phyloP scores from a whole-genome alignment of 2,329 filamentous ascomycete species.

The Colletotrichum tofieldiae region DNA sequence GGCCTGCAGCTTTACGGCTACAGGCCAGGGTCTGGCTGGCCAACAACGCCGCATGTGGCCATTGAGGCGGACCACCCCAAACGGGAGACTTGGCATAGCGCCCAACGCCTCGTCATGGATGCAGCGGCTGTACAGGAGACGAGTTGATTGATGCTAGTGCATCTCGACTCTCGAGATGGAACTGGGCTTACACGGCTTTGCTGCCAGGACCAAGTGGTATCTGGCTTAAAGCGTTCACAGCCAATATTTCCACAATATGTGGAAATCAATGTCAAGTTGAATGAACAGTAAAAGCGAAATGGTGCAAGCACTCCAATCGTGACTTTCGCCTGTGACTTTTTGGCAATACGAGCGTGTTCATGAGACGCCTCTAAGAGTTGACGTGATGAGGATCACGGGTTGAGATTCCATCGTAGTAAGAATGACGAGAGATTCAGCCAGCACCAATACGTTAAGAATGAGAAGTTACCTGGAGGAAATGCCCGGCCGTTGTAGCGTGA shows the following conservation, averaged over 20 bases:
- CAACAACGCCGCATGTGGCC: slow-evolving; percentile 32
- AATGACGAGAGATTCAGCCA: not conserved
- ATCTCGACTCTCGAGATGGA: slow-evolving; percentile 33
- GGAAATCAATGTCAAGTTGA: slow-evolving; percentile 34
- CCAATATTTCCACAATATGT: slow-evolving; percentile 19
- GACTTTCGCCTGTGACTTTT: not conserved
- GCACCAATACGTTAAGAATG: not conserved
- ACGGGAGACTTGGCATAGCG: slow-evolving; percentile 18
- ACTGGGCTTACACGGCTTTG: slow-evolving; percentile 25
- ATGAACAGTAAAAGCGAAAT: slow-evolving; percentile 28
- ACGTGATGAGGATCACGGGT: not conserved
- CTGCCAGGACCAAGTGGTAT: slow-evolving; percentile 40
- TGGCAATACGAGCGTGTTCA: not conserved
- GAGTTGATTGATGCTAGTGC: slow-evolving; percentile 42
- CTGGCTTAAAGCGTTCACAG: slow-evolving; percentile 32
- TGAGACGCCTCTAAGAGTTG: not conserved
- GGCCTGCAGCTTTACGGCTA: slow-evolving; percentile 30
- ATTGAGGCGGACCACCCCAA: slow-evolving; percentile 23
- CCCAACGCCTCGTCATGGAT: slow-evolving; percentile 5
- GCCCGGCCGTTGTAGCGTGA: not conserved
- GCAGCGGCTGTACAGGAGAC: slow-evolving; percentile 20
- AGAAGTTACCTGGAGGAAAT: not conserved
- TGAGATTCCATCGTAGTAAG: not conserved
- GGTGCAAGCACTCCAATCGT: not conserved
- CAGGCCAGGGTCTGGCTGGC: slow-evolving; percentile 29